phyloP scores from a whole-genome alignment of 2,329 filamentous ascomycete species.

The Aspergillus sp. region DNA sequence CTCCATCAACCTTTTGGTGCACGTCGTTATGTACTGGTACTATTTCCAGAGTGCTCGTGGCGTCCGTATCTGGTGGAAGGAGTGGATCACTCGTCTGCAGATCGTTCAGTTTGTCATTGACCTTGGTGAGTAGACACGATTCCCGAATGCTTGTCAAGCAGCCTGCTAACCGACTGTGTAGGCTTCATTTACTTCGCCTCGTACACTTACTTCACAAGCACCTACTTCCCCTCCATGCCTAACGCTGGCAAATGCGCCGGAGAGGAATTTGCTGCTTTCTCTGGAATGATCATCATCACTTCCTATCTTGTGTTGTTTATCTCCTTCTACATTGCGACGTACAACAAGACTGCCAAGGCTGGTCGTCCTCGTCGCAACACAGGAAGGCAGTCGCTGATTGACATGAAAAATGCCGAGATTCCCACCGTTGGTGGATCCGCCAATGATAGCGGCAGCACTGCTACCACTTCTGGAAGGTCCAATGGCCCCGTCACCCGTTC shows the following conservation, averaged over 20 bases:
- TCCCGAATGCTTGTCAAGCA: neutral
- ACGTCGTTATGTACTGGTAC: constrained; percentile 99
- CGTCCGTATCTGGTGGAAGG: constrained; percentile 98
- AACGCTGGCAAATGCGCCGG: constrained; percentile 81
- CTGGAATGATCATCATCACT: constrained; percentile 83
- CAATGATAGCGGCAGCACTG: constrained; percentile 18
- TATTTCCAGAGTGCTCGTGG: constrained; percentile 98
- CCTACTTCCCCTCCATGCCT: constrained; percentile 78
- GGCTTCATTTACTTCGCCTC: constrained; percentile 98
- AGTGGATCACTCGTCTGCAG: constrained; percentile 96
- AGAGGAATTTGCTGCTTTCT: constrained; percentile 91
- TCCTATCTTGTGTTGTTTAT: constrained; percentile 98
- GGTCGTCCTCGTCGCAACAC: constrained; percentile 46
- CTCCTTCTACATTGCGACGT: constrained; percentile 96
- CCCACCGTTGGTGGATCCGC: constrained; percentile 29
- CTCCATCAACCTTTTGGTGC: constrained; percentile 81
- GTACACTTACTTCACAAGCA: constrained; percentile 95
- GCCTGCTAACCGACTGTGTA: constrained; percentile 30
- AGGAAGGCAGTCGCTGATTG: constrained; percentile 76
- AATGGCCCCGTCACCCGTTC: constrained; percentile 40
- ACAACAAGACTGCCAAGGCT: constrained; percentile 57
- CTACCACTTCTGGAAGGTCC: constrained; percentile 30
- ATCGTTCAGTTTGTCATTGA: constrained; percentile 97
- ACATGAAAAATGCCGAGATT: constrained; percentile 67
- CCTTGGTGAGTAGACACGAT: constrained; percentile 57